Conservation (phyloP, 768 basidiomycete genomes). For the Neoboletus brunneissimus region DNA sequence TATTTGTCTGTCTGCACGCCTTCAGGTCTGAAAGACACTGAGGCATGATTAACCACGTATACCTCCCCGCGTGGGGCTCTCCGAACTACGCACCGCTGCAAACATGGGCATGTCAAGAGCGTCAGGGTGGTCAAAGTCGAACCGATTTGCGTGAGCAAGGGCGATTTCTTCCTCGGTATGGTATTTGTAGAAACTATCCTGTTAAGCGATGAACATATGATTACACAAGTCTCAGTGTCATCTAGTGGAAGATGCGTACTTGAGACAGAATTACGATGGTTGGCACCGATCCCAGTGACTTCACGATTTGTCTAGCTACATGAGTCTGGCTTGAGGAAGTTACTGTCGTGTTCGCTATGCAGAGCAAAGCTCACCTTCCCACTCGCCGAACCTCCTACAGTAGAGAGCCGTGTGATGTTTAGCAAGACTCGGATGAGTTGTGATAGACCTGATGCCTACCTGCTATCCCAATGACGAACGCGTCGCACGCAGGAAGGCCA, state of each 20-base stretch:
- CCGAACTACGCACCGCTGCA: constrained; percentile 53
- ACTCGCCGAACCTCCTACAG: constrained; percentile 76
- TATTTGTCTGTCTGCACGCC: constrained; percentile 76
- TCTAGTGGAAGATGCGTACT: constrained; percentile 35
- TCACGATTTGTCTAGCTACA: constrained; percentile 80
- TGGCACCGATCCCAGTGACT: constrained; percentile 77
- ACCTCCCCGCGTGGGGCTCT: not conserved
- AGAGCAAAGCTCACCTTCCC: constrained; percentile 61
- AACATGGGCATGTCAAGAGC: constrained; percentile 91
- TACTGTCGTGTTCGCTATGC: not conserved
- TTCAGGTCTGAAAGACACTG: constrained; percentile 88
- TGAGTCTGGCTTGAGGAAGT: constrained; percentile 55
- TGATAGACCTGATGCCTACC: constrained; percentile 43
- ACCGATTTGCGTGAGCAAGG: constrained; percentile 75
- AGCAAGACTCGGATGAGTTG: not conserved
- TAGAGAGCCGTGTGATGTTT: not conserved
- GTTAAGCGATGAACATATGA: constrained; percentile 1
- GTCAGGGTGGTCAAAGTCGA: constrained; percentile 91
- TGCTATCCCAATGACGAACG: constrained; percentile 83
- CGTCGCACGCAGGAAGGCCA: constrained; percentile 64
- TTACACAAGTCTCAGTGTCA: not conserved
- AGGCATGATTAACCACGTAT: not conserved
- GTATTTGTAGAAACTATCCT: constrained; percentile 94
- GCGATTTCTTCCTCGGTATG: constrained; percentile 76
- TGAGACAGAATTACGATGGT: constrained; percentile 90